Evolutionary conservation across 805 yeast species (phyloP).

Genomic region (Teunomyces panamensis): DNA sequence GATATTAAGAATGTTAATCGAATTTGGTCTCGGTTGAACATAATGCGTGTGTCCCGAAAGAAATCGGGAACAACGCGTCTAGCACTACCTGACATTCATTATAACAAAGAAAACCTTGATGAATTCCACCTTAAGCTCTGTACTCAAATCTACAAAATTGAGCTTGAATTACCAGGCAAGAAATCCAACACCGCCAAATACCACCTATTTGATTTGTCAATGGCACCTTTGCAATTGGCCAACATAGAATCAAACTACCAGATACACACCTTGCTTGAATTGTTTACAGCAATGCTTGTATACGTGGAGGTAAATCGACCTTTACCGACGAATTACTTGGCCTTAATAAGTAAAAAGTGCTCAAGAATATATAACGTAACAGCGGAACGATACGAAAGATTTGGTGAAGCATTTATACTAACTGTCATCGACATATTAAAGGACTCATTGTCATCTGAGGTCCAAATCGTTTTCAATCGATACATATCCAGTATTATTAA

Average conservation of each 20-base stretch:
- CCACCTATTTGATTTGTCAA: slow-evolving; percentile 5
- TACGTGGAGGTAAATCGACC: slow-evolving; percentile 12
- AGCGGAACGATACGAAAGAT: slow-evolving; percentile 9
- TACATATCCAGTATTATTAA: slow-evolving; percentile 9
- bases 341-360: slow-evolving; percentile 13
- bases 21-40: slow-evolving; percentile 8
- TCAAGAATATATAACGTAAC: slow-evolving; percentile 16
- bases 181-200: slow-evolving; percentile 3
- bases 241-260: slow-evolving; percentile 13
- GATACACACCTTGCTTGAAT: slow-evolving; percentile 14
- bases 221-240: slow-evolving; percentile 5
- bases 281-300: slow-evolving; percentile 12
- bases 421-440: slow-evolving; percentile 5
- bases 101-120: slow-evolving; percentile 6
- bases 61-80: background rate
- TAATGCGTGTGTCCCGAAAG: slow-evolving; percentile 1
- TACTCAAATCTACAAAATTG: slow-evolving; percentile 8
- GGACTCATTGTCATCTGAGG: background rate
- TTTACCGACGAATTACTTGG: slow-evolving; percentile 10
- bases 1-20: slow-evolving; percentile 5
- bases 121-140: slow-evolving; percentile 11
- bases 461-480: slow-evolving; percentile 7
- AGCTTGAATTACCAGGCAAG: slow-evolving; percentile 1
- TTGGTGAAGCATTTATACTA: slow-evolving; percentile 18
- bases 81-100: slow-evolving; percentile 2